Conservation (phyloP, 2,329 filamentous ascomycete genomes). For the Curvularia hawaiiensis region DNA sequence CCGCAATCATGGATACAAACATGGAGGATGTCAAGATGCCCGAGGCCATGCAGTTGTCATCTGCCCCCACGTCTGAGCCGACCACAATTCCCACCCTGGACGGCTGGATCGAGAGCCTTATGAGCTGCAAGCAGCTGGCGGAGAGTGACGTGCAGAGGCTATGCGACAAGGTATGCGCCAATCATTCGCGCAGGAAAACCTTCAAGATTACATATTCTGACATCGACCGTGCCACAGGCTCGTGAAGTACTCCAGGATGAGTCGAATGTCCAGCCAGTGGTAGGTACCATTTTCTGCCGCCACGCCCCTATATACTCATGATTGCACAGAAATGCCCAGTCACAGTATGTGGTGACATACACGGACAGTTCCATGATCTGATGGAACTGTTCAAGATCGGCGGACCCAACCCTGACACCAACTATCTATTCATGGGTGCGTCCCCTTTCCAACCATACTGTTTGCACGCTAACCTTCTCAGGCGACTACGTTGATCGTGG, state of each 20-base stretch:
- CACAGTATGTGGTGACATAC: slow-evolving; percentile 98
- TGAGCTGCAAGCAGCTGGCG: slow-evolving; percentile 97
- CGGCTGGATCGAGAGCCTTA: slow-evolving; percentile 97
- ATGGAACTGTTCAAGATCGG: slow-evolving; percentile 99
- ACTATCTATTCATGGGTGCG: slow-evolving; percentile 97
- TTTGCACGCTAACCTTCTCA: slow-evolving; percentile 47
- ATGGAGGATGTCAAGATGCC: slow-evolving; percentile 98
- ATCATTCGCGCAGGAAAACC: background rate
- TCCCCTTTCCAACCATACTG: background rate
- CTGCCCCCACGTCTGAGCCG: slow-evolving; percentile 76
- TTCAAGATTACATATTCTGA: slow-evolving; percentile 18
- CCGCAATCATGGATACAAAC: slow-evolving; percentile 84
- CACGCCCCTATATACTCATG: slow-evolving; percentile 22
- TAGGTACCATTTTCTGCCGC: slow-evolving; percentile 56
- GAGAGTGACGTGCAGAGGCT: slow-evolving; percentile 94
- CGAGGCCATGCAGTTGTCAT: slow-evolving; percentile 71
- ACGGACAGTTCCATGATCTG: slow-evolving; percentile 97
- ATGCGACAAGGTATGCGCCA: slow-evolving; percentile 81
- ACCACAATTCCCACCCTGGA: slow-evolving; percentile 91
- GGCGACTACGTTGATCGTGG: slow-evolving; percentile 98
- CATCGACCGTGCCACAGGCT: slow-evolving; percentile 61
- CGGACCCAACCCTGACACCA: slow-evolving; percentile 96
- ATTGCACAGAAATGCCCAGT: slow-evolving; percentile 83
- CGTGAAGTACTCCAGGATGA: slow-evolving; percentile 96
- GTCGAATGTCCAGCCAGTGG: slow-evolving; percentile 98